Base-by-base conservation (phyloP, 768 basidiomycete species). In the Phaeolepiota aurea region DNA sequence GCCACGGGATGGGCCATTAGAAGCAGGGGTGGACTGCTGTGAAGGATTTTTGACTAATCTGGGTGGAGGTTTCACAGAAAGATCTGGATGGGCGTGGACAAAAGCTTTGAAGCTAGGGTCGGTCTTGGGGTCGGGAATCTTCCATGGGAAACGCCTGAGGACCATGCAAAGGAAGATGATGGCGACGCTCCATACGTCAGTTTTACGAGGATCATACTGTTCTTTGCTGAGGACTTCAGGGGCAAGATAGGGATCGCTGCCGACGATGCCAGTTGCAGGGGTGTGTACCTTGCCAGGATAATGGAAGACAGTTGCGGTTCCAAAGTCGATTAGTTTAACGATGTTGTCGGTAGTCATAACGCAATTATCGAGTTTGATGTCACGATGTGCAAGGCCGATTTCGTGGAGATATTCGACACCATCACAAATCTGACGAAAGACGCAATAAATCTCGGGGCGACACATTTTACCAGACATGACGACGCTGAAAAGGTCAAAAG, bases 151-250 rank as follows among this genome's bases (percentile, higher is more conserved):
- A 38, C 96, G 77, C 40, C 94, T 76, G 22, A 99, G 76, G 48
- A 96, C 71, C 96, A 99, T 99, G 69, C 96, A 99, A 71, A 98
- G 79, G 70, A 99, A 97, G 54, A 99, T 99, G 61, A 99, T 90
- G 40, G 89, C 96, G 25, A 94, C 82, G 51, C 86, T 87, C 96
- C 96, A 99, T 18, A 99, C 96, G 60, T 99, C 96, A 11, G 93
- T 90, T 68, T 97, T 90, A 55, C 93, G 76, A 10, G 96, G 94
- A 59, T 99, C 96, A 62, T 99, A 98, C 9, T 68, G 67, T 34
- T 85, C 77, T 41, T 77, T 75, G 21, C 59, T 67, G 42, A 98
- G 74, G 12, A 99, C 96, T 59, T 99, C 96, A 1, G 96, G 96
- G 0, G 96, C 96, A 22, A 98, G 82, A 69, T 98, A 98, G 15